Evolutionary conservation across 768 basidiomycete genomes (phyloP), one percentile per base, ranked within the genome.

Genomic region (Pisolithus tinctorius): DNA sequence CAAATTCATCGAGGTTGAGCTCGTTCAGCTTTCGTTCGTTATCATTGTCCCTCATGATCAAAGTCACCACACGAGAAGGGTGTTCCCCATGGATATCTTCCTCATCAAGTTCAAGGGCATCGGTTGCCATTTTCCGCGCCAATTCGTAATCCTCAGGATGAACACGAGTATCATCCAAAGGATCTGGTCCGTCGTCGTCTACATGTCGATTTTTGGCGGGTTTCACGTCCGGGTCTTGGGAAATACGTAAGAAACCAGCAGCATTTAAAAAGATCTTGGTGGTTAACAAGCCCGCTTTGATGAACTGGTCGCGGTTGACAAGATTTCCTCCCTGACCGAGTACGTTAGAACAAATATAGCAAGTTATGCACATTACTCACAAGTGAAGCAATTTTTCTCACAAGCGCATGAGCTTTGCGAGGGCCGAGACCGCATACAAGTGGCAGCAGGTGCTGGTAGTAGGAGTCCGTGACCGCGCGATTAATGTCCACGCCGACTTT

Each of bases 111-210:
- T 97, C 96, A 13, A 98, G 78, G 4, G 95, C 93, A 68, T 97
- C 93, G n/a, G 91, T 89, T 36, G 95, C 95, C 93, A 99, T 96
- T 74, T 98, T 97, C 34, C 92, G 84, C 4, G 96, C 95, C 37
- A 98, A 77, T 58, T 97, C 94, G 63, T 98, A 99, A 69, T 99
- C 96, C 65, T 95, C 91, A 6, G 92, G 92, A 63, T 99, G 96
- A 48, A 99, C 91, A 17, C 96, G 88, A 36, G 94, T 98, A 62
- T 84, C 84, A 63, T 99, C 96, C 48, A 99, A 75, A 4, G 94
- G 91, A 66, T 99, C 96, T 34, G 80, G 81, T 50, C 81, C 76
- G 42, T 88, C 86, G 43, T 82, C 81, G 30, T 85, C 82, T 53
- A 71, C 69, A 46, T 78, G 75, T 36, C 78, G 74, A 41, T 78